These are phyloP conservation scores for Breynia disticha DNA, from an alignment of 441 rosid species.

Conservation along the genomic window DNA sequence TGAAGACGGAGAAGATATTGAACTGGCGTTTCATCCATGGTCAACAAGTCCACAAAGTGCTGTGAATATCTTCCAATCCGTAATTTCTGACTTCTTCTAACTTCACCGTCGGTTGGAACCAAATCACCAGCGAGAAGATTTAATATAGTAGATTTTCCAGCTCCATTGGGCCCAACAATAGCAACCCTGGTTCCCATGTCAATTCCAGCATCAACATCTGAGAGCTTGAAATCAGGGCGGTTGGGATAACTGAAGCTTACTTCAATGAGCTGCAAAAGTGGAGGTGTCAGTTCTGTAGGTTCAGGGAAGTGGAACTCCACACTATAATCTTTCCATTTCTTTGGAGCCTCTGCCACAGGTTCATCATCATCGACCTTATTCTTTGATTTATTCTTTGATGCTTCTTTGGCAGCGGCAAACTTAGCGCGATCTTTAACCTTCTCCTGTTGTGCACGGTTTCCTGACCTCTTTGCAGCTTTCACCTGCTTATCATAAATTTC, in stretches of 20 bases:
- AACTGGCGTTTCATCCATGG: conserved; percentile 88
- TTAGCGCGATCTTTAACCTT: conserved; percentile 39
- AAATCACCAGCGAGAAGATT: conserved; percentile 92
- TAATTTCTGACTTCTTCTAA: conserved; percentile 73
- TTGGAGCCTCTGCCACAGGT: conserved; percentile 52
- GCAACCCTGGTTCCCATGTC: conserved; percentile 97
- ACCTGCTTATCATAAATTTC: conserved; percentile 57
- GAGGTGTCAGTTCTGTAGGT: conserved; percentile 89
- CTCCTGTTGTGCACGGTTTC: conserved; percentile 66
- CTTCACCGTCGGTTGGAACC: conserved; percentile 72
- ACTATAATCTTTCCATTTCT: conserved; percentile 78
- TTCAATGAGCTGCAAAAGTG: conserved; percentile 77
- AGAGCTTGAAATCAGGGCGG: conserved; percentile 64
- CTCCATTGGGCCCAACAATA: conserved; percentile 90
- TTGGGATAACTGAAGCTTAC: conserved; percentile 83
- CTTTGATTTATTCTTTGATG: conserved; percentile 43
- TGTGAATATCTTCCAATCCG: conserved; percentile 89
- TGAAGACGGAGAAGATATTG: conserved; percentile 94
- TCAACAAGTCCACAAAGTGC: conserved; percentile 82
- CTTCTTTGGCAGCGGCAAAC: conserved; percentile 30
- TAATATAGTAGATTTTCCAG: conserved; percentile 87
- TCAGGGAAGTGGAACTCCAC: conserved; percentile 94
- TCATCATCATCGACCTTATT: conserved; percentile 75
- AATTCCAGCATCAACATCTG: conserved; percentile 79
- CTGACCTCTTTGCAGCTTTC: conserved; percentile 74